Evolutionary conservation across 306 rosid genomes (phyloP).

Genomic region (Prunus mongolica): DNA sequence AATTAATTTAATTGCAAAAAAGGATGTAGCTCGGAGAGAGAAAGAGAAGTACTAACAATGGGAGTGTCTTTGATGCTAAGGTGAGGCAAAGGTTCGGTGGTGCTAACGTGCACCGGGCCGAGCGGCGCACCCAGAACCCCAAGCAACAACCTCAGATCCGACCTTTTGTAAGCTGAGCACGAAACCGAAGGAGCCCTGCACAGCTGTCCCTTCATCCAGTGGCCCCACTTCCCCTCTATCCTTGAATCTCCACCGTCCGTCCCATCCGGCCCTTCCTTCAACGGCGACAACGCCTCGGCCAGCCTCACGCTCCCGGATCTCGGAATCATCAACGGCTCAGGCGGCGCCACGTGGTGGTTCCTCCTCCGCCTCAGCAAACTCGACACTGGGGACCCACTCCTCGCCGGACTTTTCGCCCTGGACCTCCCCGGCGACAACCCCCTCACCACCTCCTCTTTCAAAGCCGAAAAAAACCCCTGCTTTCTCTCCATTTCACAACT

Average conservation of each 20-base stretch:
- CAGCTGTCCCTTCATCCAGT: conserved; percentile 88
- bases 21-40: not conserved
- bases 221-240: conserved; percentile 80
- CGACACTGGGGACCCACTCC: conserved; percentile 71
- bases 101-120: conserved; percentile 86
- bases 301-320: conserved; percentile 93
- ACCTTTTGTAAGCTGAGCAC: conserved; percentile 57
- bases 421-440: conserved; percentile 85
- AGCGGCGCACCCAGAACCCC: conserved; percentile 97
- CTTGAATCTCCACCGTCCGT: conserved; percentile 59
- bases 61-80: conserved; percentile 96
- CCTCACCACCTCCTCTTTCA: conserved; percentile 77
- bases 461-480: conserved; percentile 82
- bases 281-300: conserved; percentile 84
- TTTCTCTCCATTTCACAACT: conserved; percentile 68
- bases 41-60: conserved; percentile 56
- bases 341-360: conserved; percentile 55
- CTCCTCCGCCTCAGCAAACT: conserved; percentile 63
- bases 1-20: not conserved
- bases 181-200: conserved; percentile 72
- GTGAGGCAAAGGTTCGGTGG: conserved; percentile 79
- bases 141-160: conserved; percentile 92
- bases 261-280: conserved; percentile 91
- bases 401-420: conserved; percentile 62
- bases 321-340: conserved; percentile 48